Evolutionary conservation across 1,284 basidiomycete species (phyloP).

Genomic region (Microbotryum silenes-acaulis): DNA sequence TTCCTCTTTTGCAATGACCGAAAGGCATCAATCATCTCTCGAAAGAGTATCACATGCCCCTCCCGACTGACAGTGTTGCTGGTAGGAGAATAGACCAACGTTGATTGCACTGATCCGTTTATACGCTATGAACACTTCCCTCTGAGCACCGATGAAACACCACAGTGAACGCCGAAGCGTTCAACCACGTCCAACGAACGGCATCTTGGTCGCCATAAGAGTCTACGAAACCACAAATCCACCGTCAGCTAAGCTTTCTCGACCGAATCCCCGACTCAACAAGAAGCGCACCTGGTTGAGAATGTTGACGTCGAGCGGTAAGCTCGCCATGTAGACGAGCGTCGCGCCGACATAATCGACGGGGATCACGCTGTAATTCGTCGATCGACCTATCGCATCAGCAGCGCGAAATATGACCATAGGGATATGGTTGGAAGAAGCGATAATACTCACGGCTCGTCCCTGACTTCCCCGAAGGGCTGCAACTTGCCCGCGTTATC

Average conservation of each 20-base stretch:
- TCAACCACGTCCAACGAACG: constrained; percentile 57
- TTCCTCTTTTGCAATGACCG: no score
- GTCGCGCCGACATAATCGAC: constrained; percentile 61
- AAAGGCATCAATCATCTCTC: no score
- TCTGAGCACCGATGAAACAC: no score
- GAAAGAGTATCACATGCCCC: no score
- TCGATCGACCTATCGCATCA: not conserved
- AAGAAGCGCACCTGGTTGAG: constrained; percentile 51
- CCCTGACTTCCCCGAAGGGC: constrained; percentile 54
- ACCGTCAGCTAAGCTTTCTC: not conserved
- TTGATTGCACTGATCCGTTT: no score
- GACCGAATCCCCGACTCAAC: no score
- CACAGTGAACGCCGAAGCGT: not conserved
- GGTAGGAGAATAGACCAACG: no score
- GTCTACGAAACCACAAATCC: not conserved
- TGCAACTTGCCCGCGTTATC: constrained; percentile 52
- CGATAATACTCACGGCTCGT: constrained; percentile 46
- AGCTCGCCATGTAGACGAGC: constrained; percentile 59
- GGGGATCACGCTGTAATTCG: constrained; percentile 48
- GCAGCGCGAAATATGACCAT: no score
- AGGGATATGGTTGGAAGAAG: no score
- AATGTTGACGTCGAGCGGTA: constrained; percentile 62
- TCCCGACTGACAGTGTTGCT: no score
- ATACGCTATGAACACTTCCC: no score
- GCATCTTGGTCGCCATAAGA: constrained; percentile 52